phyloP scores from a whole-genome alignment of 2,329 filamentous ascomycete species.

The Dactylellina drechsleri region DNA sequence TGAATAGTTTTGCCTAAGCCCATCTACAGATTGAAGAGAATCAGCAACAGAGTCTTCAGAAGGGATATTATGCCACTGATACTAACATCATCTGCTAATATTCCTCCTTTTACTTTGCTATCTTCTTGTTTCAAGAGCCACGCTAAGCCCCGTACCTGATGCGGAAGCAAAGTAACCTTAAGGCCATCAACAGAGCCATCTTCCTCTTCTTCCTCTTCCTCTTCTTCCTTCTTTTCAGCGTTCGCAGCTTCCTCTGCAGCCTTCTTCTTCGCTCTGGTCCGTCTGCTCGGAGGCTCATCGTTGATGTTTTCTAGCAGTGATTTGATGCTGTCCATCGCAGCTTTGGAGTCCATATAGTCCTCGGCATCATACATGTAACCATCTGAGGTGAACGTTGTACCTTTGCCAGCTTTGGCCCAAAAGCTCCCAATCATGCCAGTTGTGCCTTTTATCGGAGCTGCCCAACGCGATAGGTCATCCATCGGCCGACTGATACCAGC shows the following conservation, averaged over 20 bases:
- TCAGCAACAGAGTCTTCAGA: not conserved
- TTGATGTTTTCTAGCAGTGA: constrained; percentile 82
- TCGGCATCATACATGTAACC: constrained; percentile 38
- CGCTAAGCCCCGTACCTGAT: constrained; percentile 90
- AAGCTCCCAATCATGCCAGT: constrained; percentile 53
- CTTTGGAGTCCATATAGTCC: constrained; percentile 73
- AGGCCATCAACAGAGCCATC: constrained; percentile 80
- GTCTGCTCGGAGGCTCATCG: constrained; percentile 71
- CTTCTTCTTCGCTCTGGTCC: constrained; percentile 50
- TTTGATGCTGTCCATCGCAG: constrained; percentile 80
- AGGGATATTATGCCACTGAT: not conserved
- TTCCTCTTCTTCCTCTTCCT: constrained; percentile 66
- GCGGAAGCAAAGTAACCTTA: constrained; percentile 86
- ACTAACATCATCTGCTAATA: constrained; percentile 82
- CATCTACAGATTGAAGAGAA: constrained; percentile 67
- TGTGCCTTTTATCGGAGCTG: constrained; percentile 33
- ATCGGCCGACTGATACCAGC: constrained; percentile 21
- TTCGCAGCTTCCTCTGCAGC: constrained; percentile 46
- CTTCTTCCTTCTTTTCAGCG: constrained; percentile 64
- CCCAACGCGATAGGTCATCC: constrained; percentile 51
- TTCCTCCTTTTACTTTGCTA: constrained; percentile 86
- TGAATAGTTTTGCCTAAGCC: constrained; percentile 96
- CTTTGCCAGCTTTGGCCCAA: constrained; percentile 53
- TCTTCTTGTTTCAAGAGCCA: constrained; percentile 97
- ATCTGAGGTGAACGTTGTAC: constrained; percentile 48